Conservation (phyloP, 208 protist genomes). For the Plasmodiophora brassicae region DNA sequence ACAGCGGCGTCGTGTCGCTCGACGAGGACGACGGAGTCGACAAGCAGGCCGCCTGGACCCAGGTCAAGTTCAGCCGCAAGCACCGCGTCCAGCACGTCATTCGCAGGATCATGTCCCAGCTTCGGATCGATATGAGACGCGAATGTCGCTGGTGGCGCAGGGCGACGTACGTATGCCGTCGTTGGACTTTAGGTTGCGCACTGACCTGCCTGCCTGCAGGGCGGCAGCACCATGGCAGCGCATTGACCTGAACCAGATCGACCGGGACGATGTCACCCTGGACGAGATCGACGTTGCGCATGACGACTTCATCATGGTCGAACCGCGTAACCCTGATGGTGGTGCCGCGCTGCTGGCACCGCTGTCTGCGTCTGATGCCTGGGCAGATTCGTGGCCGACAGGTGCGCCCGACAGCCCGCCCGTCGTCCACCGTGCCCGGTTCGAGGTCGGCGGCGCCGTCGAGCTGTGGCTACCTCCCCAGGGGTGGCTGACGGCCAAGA, state of each 20-base stretch:
- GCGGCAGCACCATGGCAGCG: neutral
- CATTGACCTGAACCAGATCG: neutral
- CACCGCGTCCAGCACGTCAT: neutral
- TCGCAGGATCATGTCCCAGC: neutral
- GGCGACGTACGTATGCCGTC: neutral
- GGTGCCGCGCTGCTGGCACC: neutral
- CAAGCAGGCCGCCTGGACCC: neutral
- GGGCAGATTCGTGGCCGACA: too few relatives aligned
- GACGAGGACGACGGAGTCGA: neutral
- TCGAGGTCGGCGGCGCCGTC: too few relatives aligned
- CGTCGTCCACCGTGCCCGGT: too few relatives aligned
- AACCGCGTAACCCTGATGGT: neutral
- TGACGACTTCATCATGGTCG: neutral
- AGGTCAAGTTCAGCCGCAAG: neutral
- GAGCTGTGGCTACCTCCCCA: too few relatives aligned
- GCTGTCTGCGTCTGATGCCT: too few relatives aligned
- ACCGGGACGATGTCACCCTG: neutral
- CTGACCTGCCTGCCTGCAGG: neutral
- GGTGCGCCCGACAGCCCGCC: too few relatives aligned
- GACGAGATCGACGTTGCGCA: neutral
- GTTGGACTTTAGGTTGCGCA: neutral
- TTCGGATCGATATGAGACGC: neutral
- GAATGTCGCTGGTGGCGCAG: neutral
- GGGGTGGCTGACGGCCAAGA: too few relatives aligned
- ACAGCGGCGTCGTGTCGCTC: neutral